Percentiles rank a stretch among this genome's conserved stretches.
These are phyloP conservation scores for Chytriomyces hyalinus DNA, from an alignment of 192 early-diverging fungal genomes.

Conservation along the genomic window DNA sequence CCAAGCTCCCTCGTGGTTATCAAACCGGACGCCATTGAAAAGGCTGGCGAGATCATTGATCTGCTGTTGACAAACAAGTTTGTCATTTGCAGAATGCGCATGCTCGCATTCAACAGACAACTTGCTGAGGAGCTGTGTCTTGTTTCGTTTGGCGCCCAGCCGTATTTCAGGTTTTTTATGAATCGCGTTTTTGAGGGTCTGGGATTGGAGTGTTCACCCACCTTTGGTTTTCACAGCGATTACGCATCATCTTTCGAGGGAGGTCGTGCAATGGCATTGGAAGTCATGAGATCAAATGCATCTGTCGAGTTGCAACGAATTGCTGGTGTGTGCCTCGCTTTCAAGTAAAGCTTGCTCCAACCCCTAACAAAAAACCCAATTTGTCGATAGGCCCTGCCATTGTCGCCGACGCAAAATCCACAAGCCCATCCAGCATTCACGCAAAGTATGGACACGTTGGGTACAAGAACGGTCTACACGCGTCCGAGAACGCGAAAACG, in stretches of 20 bases:
- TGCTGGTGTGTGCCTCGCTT: neutral
- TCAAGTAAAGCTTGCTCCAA: neutral
- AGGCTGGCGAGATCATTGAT: constrained; percentile 55
- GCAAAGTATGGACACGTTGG: constrained; percentile 26
- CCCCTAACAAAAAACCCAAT: neutral
- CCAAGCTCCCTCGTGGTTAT: constrained; percentile 55
- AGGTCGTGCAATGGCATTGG: constrained; percentile 36
- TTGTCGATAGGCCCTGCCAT: constrained; percentile 13
- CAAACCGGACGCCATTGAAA: constrained; percentile 42
- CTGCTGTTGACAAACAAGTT: constrained; percentile 43
- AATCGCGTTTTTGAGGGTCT: neutral
- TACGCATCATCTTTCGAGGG: constrained; percentile 30
- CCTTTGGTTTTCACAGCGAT: constrained; percentile 4
- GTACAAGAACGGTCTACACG: constrained; percentile 25
- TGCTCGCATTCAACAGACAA: constrained; percentile 35
- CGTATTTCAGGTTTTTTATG: constrained; percentile 26
- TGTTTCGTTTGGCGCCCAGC: constrained; percentile 15
- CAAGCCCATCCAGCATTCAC: constrained; percentile 2
- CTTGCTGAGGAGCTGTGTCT: constrained; percentile 34
- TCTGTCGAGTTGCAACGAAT: constrained; percentile 6
- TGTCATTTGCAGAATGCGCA: constrained; percentile 43
- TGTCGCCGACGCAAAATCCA: constrained; percentile 26
- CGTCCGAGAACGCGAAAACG: neutral
- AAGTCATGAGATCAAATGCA: constrained; percentile 42
- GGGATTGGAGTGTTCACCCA: neutral